These are phyloP conservation scores for Prunus campanulata DNA, from an alignment of 306 rosid genomes.

Conservation along the genomic window DNA sequence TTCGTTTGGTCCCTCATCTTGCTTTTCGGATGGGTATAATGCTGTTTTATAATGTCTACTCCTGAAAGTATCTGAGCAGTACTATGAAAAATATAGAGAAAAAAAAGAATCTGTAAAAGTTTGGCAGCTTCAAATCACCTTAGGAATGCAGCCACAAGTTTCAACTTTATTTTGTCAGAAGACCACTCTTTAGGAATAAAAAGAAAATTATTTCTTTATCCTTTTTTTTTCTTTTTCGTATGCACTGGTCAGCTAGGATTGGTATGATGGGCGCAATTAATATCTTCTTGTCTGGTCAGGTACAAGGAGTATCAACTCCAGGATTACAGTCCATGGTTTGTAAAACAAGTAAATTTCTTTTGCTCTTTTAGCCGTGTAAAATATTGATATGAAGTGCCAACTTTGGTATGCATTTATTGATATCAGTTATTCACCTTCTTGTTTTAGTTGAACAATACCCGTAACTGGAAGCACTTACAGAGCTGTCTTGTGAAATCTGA, in stretches of 20 bases:
- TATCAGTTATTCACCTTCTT: background rate
- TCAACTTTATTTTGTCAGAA: background rate
- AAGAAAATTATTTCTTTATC: background rate
- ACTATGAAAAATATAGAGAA: background rate
- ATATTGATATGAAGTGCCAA: background rate
- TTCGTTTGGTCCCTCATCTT: conserved; percentile 8
- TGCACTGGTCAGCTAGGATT: background rate
- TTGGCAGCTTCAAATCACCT: background rate
- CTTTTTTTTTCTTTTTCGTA: background rate
- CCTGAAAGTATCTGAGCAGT: background rate
- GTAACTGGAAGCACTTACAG: conserved; percentile 72
- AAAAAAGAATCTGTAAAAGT: background rate
- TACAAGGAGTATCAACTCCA: conserved; percentile 92
- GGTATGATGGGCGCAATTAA: conserved; percentile 14
- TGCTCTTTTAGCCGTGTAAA: conserved; percentile 1
- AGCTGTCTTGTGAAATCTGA: conserved; percentile 84
- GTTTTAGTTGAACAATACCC: conserved; percentile 76
- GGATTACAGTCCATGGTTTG: conserved; percentile 91
- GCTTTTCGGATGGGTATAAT: background rate
- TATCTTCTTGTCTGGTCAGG: conserved; percentile 46
- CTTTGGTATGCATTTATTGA: conserved; percentile 14
- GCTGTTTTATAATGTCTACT: background rate
- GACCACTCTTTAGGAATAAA: conserved; percentile 2
- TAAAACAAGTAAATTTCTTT: conserved; percentile 60
- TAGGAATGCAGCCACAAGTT: background rate